A percentile compares a stretch with the other conserved stretches of the same genome.
These are phyloP conservation scores for Diaporthe vexans DNA, from an alignment of 2,329 filamentous ascomycete genomes.

Conservation along the genomic window DNA sequence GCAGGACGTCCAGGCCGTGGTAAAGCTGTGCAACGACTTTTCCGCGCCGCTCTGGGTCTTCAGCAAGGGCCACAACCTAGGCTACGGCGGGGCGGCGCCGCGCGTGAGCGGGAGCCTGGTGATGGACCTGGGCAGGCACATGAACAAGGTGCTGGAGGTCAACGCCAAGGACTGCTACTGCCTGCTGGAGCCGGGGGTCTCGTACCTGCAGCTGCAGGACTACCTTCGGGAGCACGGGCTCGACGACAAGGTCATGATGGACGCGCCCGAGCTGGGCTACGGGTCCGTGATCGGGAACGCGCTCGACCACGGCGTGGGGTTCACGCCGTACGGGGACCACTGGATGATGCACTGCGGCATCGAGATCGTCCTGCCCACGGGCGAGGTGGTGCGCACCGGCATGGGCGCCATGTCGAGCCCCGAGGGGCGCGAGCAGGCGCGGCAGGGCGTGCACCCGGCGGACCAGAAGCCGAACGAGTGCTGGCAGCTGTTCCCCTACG, in stretches of 20 bases:
- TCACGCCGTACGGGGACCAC: slow-evolving; percentile 59
- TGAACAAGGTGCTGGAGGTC: slow-evolving; percentile 67
- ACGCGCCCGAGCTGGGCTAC: slow-evolving; percentile 58
- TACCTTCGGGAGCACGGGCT: slow-evolving; percentile 59
- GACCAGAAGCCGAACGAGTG: slow-evolving; percentile 47
- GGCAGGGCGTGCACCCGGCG: slow-evolving; percentile 53
- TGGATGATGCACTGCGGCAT: slow-evolving; percentile 57
- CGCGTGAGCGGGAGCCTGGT: slow-evolving; percentile 65
- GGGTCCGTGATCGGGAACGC: slow-evolving; percentile 61
- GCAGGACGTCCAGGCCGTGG: slow-evolving; percentile 61
- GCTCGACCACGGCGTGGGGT: slow-evolving; percentile 61
- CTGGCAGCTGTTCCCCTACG: slow-evolving; percentile 56
- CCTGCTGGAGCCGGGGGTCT: slow-evolving; percentile 69
- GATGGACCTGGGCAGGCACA: slow-evolving; percentile 65
- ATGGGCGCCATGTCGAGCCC: slow-evolving; percentile 60
- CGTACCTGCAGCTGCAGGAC: slow-evolving; percentile 65
- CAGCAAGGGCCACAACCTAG: slow-evolving; percentile 64
- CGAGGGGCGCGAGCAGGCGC: slow-evolving; percentile 47
- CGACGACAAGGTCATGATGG: slow-evolving; percentile 56
- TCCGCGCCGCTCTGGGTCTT: slow-evolving; percentile 63
- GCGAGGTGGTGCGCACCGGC: slow-evolving; percentile 60
- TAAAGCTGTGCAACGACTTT: slow-evolving; percentile 60
- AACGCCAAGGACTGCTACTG: slow-evolving; percentile 63
- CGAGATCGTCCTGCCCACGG: slow-evolving; percentile 61
- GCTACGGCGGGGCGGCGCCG: slow-evolving; percentile 68